Percentiles rank a stretch among this genome's conserved stretches.
phyloP scores from a whole-genome alignment of 352 stramenopile species.

The Aphanomyces euteiches region DNA sequence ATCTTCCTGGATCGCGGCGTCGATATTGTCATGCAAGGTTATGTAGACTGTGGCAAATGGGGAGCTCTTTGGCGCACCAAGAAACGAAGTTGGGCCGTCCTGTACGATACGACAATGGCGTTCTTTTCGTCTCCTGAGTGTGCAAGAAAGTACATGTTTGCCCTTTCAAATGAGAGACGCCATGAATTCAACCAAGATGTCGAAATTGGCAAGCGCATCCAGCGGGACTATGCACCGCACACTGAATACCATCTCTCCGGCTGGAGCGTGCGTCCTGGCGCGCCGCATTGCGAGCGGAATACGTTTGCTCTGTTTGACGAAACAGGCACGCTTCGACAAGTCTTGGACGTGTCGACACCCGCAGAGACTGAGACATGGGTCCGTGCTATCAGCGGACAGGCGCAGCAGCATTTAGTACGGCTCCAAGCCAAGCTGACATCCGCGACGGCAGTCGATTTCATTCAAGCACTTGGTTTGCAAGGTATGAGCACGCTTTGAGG shows the following conservation, averaged over 20 bases:
- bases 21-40: slow-evolving; percentile 43
- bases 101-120: slow-evolving; percentile 55
- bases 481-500: slow-evolving; percentile 33
- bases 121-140: slow-evolving; percentile 51
- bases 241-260: slow-evolving; percentile 46
- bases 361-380: slow-evolving; percentile 46
- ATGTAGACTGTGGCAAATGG: slow-evolving; percentile 59
- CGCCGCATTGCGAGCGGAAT: slow-evolving; percentile 37
- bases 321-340: slow-evolving; percentile 41
- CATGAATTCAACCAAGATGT: slow-evolving; percentile 31
- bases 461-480: slow-evolving; percentile 16
- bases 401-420: slow-evolving; percentile 35
- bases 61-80: slow-evolving; percentile 61
- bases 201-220: slow-evolving; percentile 40
- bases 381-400: slow-evolving; percentile 43
- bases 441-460: slow-evolving; percentile 13
- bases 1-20: slow-evolving; percentile 28
- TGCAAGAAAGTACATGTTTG: slow-evolving; percentile 59
- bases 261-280: slow-evolving; percentile 53
- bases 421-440: slow-evolving; percentile 21
- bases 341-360: slow-evolving; percentile 49
- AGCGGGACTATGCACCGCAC: slow-evolving; percentile 47
- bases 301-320: slow-evolving; percentile 69
- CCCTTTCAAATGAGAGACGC: slow-evolving; percentile 35
- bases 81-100: slow-evolving; percentile 50